Conservation (phyloP, 768 basidiomycete species). For the Mycena crocata region DNA sequence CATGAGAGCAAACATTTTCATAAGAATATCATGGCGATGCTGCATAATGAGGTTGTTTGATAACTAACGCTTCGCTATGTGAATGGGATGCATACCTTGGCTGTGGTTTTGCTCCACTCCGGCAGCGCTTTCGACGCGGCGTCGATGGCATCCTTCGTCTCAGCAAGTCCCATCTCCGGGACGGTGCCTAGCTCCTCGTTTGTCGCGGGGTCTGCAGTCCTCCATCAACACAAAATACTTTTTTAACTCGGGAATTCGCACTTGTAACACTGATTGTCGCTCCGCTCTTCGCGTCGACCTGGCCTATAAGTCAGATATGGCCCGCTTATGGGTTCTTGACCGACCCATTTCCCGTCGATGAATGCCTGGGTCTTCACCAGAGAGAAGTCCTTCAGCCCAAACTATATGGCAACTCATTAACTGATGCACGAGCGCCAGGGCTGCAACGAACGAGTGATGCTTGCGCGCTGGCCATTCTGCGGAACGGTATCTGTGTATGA, state of each 20-base stretch:
- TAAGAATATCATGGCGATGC: constrained; percentile 86
- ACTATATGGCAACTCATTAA: constrained; percentile 50
- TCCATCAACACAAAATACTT: constrained; percentile 2
- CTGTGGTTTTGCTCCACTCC: constrained; percentile 88
- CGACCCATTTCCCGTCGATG: too few relatives aligned
- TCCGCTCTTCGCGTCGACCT: constrained; percentile 83
- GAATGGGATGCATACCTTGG: constrained; percentile 68
- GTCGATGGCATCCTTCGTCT: constrained; percentile 87
- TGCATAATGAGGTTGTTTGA: constrained; percentile 41
- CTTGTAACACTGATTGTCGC: constrained; percentile 81
- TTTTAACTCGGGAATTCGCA: constrained; percentile 50
- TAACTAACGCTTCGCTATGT: background rate
- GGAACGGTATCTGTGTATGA: constrained; percentile 12
- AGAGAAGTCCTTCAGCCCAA: constrained; percentile 81
- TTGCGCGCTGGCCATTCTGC: constrained; percentile 72
- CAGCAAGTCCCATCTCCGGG: constrained; percentile 89
- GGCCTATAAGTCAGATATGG: too few relatives aligned
- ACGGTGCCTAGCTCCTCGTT: constrained; percentile 84
- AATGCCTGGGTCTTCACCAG: constrained; percentile 69
- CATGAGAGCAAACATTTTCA: constrained; percentile 85
- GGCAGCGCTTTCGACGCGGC: constrained; percentile 86
- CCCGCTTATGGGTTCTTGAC: too few relatives aligned
- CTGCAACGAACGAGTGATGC: constrained; percentile 49
- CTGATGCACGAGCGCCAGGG: background rate
- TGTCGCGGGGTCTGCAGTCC: constrained; percentile 83